These are phyloP conservation scores for Fusarium protoensiforme DNA, from an alignment of 2,329 filamentous ascomycete genomes.

Conservation along the genomic window DNA sequence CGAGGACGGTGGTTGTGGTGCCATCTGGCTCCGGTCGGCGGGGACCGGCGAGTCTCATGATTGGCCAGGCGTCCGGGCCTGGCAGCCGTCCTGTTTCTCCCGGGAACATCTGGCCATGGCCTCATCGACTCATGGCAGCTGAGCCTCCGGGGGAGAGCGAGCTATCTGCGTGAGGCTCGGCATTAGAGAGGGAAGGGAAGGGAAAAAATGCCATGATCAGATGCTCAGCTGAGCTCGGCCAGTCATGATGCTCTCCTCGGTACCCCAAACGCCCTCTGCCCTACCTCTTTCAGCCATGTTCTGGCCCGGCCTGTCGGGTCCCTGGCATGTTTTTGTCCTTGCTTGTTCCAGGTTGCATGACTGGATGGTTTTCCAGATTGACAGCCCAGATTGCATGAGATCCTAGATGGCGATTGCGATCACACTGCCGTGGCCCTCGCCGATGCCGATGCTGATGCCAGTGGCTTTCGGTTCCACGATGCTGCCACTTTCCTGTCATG, in stretches of 20 bases:
- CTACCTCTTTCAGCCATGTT: conserved; percentile 22
- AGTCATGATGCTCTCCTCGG: conserved; percentile 27
- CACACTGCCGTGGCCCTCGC: conserved; percentile 19
- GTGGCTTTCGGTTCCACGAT: not conserved
- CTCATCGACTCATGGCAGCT: conserved; percentile 35
- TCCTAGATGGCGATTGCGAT: conserved; percentile 27
- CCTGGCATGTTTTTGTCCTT: conserved; percentile 3
- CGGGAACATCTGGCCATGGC: conserved; percentile 35
- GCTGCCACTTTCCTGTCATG: not conserved
- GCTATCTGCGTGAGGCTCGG: conserved; percentile 2
- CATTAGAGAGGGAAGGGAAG: not conserved
- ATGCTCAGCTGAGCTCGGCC: conserved; percentile 12
- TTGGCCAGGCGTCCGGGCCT: conserved; percentile 31
- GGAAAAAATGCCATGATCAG: conserved; percentile 34
- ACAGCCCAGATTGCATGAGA: conserved; percentile 35
- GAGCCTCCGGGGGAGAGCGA: conserved; percentile 23
- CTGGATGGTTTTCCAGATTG: conserved; percentile 16
- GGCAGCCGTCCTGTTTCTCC: conserved; percentile 39
- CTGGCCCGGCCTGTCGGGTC: conserved; percentile 1
- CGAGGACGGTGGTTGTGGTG: conserved; percentile 35
- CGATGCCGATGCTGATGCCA: conserved; percentile 12
- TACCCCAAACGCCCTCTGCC: conserved; percentile 25
- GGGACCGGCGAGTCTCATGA: conserved; percentile 38
- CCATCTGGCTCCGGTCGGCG: conserved; percentile 41
- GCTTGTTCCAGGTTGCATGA: conserved; percentile 10